Percentiles rank a stretch among this genome's conserved stretches.
phyloP scores from a whole-genome alignment of 768 basidiomycete species.

The Rhizopogon roseolus region DNA sequence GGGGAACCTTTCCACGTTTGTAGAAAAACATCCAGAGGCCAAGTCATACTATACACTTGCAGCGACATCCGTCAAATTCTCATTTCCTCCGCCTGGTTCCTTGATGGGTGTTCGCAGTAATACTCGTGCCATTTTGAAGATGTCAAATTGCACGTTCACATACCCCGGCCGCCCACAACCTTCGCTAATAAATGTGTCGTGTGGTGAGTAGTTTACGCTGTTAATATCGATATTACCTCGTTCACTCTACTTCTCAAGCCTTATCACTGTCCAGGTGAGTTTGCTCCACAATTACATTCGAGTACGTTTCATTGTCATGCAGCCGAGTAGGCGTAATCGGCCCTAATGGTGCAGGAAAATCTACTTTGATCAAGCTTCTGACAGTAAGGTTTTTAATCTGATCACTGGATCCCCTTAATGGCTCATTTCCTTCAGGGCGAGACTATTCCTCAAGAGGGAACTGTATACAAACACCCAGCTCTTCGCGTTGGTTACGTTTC shows the following conservation, averaged over 20 bases:
- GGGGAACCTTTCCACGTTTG: conserved; percentile 89
- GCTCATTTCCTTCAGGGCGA: conserved; percentile 58
- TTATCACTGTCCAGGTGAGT: conserved; percentile 84
- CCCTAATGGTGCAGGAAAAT: conserved; percentile 95
- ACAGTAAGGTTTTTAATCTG: conserved; percentile 47
- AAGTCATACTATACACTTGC: conserved; percentile 96
- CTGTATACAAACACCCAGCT: conserved; percentile 91
- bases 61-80: conserved; percentile 89
- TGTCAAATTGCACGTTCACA: conserved; percentile 87
- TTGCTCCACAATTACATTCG: conserved; percentile 15
- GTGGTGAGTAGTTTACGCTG: conserved; percentile 32
- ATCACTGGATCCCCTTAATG: conserved; percentile 4
- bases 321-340: conserved; percentile 91
- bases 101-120: conserved; percentile 96
- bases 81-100: conserved; percentile 93
- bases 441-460: conserved; percentile 84
- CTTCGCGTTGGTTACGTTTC: conserved; percentile 96
- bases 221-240: background rate
- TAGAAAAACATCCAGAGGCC: conserved; percentile 86
- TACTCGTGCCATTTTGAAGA: conserved; percentile 92
- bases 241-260: conserved; percentile 19
- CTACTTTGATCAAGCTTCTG: conserved; percentile 90
- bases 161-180: conserved; percentile 83
- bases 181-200: conserved; percentile 83
- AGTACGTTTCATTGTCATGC: conserved; percentile 18